A percentile compares a stretch with the other conserved stretches of the same genome.
phyloP scores from a whole-genome alignment of 2,329 filamentous ascomycete species.

The Monosporascus sp. region DNA sequence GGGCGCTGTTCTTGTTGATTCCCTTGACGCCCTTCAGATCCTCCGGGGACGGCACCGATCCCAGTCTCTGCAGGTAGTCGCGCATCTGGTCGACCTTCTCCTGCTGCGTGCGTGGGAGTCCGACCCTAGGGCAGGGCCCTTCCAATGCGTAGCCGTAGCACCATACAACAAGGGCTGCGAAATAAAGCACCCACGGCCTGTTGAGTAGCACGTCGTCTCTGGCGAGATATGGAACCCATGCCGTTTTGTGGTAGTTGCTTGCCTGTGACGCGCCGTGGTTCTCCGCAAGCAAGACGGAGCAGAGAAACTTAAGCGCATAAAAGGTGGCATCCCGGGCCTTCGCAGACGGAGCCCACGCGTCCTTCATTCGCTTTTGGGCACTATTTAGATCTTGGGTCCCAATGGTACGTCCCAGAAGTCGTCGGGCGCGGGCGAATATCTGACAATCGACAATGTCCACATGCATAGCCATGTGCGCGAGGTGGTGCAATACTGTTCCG shows the following conservation, averaged over 20 bases:
- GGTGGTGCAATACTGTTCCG: conserved; percentile 81
- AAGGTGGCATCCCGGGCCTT: conserved; percentile 86
- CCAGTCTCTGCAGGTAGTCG: conserved; percentile 67
- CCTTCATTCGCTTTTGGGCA: conserved; percentile 78
- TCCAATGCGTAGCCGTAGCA: conserved; percentile 89
- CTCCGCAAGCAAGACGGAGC: conserved; percentile 71
- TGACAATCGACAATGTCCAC: conserved; percentile 97
- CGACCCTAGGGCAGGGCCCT: conserved; percentile 58
- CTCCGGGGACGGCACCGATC: conserved; percentile 66
- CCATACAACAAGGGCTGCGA: conserved; percentile 89
- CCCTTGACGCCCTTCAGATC: conserved; percentile 69
- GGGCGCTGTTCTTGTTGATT: conserved; percentile 75
- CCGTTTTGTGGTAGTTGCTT: conserved; percentile 31
- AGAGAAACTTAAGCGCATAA: conserved; percentile 84
- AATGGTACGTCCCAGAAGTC: conserved; percentile 80
- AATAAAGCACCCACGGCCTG: conserved; percentile 92
- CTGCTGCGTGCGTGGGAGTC: conserved; percentile 50
- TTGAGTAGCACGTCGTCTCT: conserved; percentile 87
- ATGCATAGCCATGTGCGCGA: conserved; percentile 97
- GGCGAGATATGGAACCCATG: conserved; percentile 63
- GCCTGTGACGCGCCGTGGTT: conserved; percentile 33
- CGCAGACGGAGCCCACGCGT: conserved; percentile 82
- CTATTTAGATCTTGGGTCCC: conserved; percentile 74
- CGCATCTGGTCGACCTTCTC: conserved; percentile 76
- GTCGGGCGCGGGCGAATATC: conserved; percentile 84